Evolutionary conservation across 1,139 yeast species (phyloP).

Genomic region (Yamadazyma dendronema): DNA sequence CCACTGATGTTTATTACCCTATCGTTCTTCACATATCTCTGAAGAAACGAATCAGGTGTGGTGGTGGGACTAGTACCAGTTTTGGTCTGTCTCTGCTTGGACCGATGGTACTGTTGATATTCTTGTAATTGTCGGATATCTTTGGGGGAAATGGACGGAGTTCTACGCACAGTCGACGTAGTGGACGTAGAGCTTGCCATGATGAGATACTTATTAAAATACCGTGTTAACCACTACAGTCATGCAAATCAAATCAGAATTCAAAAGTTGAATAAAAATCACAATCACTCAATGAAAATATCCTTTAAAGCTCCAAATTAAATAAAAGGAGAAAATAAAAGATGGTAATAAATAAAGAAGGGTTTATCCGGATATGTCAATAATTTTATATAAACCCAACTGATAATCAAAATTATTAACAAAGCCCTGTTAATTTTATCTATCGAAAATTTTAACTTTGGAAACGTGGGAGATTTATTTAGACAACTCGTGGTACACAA

Average conservation of each 20-base stretch:
- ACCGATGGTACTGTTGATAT: slow-evolving; percentile 10
- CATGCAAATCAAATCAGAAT: not conserved
- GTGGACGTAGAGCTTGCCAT: slow-evolving; percentile 12
- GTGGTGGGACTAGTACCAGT: slow-evolving; percentile 2
- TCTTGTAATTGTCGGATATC: slow-evolving; percentile 8
- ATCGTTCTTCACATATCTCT: slow-evolving; percentile 12
- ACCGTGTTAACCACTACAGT: not conserved
- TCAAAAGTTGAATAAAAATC: not conserved
- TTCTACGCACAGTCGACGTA: slow-evolving; percentile 16
- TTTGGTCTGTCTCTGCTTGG: slow-evolving; percentile 3
- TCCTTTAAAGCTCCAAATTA: too few relatives aligned
- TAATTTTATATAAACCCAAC: not conserved
- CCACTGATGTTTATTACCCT: slow-evolving; percentile 2
- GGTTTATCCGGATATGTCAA: not conserved
- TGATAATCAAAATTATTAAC: not conserved
- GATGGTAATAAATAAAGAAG: too few relatives aligned
- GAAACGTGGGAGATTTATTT: not conserved
- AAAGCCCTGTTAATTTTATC: not conserved
- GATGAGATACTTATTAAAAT: not conserved
- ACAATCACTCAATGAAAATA: too few relatives aligned
- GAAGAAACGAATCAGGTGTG: slow-evolving; percentile 15
- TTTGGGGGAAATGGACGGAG: slow-evolving; percentile 15
- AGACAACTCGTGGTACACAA: not conserved
- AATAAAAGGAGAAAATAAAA: too few relatives aligned
- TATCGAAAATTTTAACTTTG: not conserved